Evolutionary conservation across 208 protist species (phyloP).

Genomic region (Trichomonas tenax): DNA sequence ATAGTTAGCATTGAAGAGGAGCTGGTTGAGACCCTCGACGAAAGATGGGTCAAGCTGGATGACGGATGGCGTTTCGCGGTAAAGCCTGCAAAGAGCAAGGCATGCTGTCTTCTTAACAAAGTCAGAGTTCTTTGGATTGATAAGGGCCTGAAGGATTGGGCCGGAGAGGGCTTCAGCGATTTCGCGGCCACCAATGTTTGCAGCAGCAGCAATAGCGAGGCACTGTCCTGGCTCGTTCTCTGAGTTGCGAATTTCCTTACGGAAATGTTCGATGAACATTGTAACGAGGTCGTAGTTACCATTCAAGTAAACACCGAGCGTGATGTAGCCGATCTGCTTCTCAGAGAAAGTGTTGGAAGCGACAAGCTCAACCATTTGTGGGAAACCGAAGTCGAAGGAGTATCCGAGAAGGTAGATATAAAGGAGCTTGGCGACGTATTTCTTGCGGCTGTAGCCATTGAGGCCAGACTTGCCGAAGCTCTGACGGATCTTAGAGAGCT

Average conservation of each 20-base stretch:
- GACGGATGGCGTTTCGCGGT: slow-evolving; percentile 62
- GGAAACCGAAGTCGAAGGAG: slow-evolving; percentile 96
- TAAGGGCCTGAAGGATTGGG: slow-evolving; percentile 74
- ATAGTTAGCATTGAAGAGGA: slow-evolving; percentile 61
- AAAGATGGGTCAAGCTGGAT: slow-evolving; percentile 49
- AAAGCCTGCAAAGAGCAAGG: slow-evolving; percentile 81
- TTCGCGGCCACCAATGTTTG: slow-evolving; percentile 29
- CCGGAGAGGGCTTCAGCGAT: slow-evolving; percentile 80
- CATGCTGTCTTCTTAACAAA: slow-evolving; percentile 92
- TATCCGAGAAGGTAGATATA: slow-evolving; percentile 99
- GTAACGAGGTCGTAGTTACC: slow-evolving; percentile 81
- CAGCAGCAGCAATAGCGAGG: slow-evolving; percentile 42
- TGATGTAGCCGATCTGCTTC: slow-evolving; percentile 42
- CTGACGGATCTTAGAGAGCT: slow-evolving; percentile 91
- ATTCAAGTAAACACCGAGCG: slow-evolving; percentile 19
- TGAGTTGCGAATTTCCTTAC: slow-evolving; percentile 68
- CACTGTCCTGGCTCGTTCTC: slow-evolving; percentile 65
- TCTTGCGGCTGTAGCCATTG: slow-evolving; percentile 87
- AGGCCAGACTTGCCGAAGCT: slow-evolving; percentile 71
- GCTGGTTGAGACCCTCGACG: slow-evolving; percentile 57
- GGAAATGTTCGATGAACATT: slow-evolving; percentile 88
- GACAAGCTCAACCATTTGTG: slow-evolving; percentile 91
- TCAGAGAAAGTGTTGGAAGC: slow-evolving; percentile 65
- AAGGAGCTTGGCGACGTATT: slow-evolving; percentile 98
- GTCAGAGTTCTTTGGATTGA: slow-evolving; percentile 47